Conservation (phyloP, 176 grass and related monocot genomes). For the Carex cristatella region DNA sequence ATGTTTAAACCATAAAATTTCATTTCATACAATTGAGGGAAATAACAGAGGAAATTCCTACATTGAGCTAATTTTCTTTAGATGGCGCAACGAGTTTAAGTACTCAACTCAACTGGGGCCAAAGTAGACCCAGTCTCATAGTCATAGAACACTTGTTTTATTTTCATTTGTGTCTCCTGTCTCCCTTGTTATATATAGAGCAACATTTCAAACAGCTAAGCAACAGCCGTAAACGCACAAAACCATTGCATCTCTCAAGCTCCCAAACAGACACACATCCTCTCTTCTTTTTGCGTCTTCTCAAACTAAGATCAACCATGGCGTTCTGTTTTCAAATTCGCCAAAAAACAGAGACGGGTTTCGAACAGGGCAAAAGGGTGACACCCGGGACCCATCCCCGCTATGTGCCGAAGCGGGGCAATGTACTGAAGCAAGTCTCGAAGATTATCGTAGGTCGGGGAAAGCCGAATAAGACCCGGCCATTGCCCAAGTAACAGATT, state of each 20-base stretch:
- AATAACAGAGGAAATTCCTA: background rate
- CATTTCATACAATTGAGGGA: background rate
- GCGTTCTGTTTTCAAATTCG: background rate
- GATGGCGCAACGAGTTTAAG: background rate
- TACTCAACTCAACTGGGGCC: background rate
- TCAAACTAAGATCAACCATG: background rate
- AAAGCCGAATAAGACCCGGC: background rate
- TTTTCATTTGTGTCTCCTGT: background rate
- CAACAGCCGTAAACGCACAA: background rate
- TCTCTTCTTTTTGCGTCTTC: background rate
- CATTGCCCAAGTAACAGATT: background rate
- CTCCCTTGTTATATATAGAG: background rate
- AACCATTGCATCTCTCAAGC: background rate
- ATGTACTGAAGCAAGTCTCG: background rate
- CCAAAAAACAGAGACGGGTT: background rate
- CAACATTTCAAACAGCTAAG: background rate
- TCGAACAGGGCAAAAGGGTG: background rate
- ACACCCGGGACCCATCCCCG: background rate
- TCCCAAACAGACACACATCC: background rate
- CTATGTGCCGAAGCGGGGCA: background rate
- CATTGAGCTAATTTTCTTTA: background rate
- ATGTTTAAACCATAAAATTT: background rate
- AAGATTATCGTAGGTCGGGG: background rate
- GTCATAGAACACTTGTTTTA: background rate
- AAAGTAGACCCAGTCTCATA: background rate